Percentiles rank a stretch among this genome's conserved stretches.
These are phyloP conservation scores for Trametes pubescens DNA, from an alignment of 1,284 basidiomycete species.

Conservation along the genomic window DNA sequence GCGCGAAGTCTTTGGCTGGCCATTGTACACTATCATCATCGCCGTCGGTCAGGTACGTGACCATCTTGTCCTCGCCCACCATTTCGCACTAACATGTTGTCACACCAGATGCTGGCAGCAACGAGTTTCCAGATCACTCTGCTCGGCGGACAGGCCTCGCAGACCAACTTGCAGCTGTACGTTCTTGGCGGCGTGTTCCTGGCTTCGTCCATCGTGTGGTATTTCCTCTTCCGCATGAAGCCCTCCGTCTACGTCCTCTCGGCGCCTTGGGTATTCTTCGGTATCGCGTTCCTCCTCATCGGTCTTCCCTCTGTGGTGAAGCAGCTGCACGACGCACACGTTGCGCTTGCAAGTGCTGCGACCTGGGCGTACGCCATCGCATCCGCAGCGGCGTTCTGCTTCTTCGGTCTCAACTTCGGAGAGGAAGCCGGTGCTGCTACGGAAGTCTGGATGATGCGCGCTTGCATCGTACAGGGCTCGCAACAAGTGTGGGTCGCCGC, in stretches of 20 bases:
- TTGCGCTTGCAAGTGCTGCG: slow-evolving; percentile 75
- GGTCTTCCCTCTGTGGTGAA: slow-evolving; percentile 81
- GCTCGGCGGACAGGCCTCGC: slow-evolving; percentile 85
- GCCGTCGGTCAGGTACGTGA: slow-evolving; percentile 78
- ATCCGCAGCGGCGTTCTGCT: slow-evolving; percentile 88
- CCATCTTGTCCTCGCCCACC: slow-evolving; percentile 18
- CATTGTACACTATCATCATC: slow-evolving; percentile 89
- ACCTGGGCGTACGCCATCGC: slow-evolving; percentile 92
- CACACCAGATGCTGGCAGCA: slow-evolving; percentile 73
- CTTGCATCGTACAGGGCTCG: slow-evolving; percentile 91
- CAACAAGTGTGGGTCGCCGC: slow-evolving; percentile 95
- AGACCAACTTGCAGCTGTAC: slow-evolving; percentile 85
- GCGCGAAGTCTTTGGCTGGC: slow-evolving; percentile 83
- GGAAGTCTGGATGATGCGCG: slow-evolving; percentile 90
- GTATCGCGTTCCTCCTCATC: slow-evolving; percentile 88
- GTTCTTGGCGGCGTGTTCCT: slow-evolving; percentile 89
- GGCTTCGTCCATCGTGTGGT: slow-evolving; percentile 87
- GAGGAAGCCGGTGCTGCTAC: slow-evolving; percentile 95
- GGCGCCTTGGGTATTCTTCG: slow-evolving; percentile 90
- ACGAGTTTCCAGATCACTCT: slow-evolving; percentile 96
- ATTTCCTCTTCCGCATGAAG: slow-evolving; percentile 87
- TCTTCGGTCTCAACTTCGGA: slow-evolving; percentile 95
- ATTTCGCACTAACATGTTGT: neutral
- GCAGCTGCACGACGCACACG: slow-evolving; percentile 68
- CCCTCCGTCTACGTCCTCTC: slow-evolving; percentile 89